Conservation (phyloP, 2,329 filamentous ascomycete species). For the Sarocladium strictum region DNA sequence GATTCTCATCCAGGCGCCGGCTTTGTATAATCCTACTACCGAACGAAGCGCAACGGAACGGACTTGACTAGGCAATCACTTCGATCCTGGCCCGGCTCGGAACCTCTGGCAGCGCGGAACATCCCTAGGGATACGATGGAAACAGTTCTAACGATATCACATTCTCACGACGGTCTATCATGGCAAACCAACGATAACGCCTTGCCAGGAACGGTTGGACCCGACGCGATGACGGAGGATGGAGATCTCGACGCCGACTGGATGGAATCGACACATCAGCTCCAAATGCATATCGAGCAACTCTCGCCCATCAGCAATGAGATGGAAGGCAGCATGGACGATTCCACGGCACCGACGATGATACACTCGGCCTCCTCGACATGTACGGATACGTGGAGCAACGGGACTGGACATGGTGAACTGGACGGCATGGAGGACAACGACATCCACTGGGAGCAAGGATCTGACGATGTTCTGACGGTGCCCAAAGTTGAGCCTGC, state of each 20-base stretch:
- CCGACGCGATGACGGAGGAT: not conserved
- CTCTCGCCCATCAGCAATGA: conserved; percentile 48
- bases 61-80: not conserved
- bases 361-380: conserved; percentile 41
- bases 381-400: conserved; percentile 38
- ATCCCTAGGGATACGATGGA: conserved; percentile 2
- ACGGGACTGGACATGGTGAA: conserved; percentile 28
- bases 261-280: conserved; percentile 10
- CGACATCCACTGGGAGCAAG: conserved; percentile 41
- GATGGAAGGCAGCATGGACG: conserved; percentile 35
- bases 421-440: conserved; percentile 31
- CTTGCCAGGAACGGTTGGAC: not conserved
- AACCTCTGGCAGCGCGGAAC: not conserved
- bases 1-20: conserved; percentile 18
- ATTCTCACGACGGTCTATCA: conserved; percentile 3
- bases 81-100: not conserved
- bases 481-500: conserved; percentile 51
- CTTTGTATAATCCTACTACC: too few relatives aligned
- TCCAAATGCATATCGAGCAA: conserved; percentile 37
- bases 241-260: conserved; percentile 11
- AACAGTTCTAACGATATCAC: not conserved
- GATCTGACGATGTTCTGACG: conserved; percentile 37
- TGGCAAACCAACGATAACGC: not conserved
- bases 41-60: not conserved
- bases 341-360: conserved; percentile 35